Conservation (phyloP, 225 moss, liverwort and hornwort species). For the Thuidium tamariscinum region DNA sequence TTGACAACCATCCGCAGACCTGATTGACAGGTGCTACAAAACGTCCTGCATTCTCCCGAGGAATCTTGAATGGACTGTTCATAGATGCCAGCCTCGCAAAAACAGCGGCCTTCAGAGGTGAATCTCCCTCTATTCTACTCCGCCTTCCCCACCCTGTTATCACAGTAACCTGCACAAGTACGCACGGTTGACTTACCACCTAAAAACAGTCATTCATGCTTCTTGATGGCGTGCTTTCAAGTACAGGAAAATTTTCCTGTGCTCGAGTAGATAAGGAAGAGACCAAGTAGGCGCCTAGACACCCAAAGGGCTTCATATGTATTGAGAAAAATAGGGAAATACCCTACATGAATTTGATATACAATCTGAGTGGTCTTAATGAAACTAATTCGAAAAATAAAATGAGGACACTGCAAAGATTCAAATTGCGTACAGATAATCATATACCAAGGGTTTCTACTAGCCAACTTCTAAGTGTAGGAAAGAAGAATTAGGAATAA, state of each 20-base stretch:
- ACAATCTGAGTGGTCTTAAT: not conserved
- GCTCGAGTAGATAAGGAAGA: not conserved
- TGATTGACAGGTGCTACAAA: conserved; percentile 44
- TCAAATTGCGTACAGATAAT: not conserved
- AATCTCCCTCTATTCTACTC: conserved; percentile 56
- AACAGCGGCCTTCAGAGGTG: conserved; percentile 49
- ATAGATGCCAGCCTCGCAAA: conserved; percentile 44
- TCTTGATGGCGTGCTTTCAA: not conserved
- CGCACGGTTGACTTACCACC: not conserved
- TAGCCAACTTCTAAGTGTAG: not conserved
- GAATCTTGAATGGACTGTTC: conserved; percentile 55
- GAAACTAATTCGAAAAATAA: not conserved
- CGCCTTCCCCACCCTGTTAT: conserved; percentile 66
- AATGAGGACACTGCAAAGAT: not conserved
- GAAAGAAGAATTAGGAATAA: not conserved
- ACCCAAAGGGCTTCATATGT: not conserved
- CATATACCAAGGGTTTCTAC: not conserved
- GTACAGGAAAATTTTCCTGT: not conserved
- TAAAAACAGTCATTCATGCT: not conserved
- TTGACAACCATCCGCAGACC: conserved; percentile 44
- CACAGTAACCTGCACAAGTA: conserved; percentile 40
- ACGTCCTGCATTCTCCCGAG: conserved; percentile 50
- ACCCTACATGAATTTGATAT: not conserved
- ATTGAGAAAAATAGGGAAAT: not conserved
- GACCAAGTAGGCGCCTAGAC: not conserved